Base-by-base conservation (phyloP, 1,284 basidiomycete genomes). In the Papiliotrema nemorosa region DNA sequence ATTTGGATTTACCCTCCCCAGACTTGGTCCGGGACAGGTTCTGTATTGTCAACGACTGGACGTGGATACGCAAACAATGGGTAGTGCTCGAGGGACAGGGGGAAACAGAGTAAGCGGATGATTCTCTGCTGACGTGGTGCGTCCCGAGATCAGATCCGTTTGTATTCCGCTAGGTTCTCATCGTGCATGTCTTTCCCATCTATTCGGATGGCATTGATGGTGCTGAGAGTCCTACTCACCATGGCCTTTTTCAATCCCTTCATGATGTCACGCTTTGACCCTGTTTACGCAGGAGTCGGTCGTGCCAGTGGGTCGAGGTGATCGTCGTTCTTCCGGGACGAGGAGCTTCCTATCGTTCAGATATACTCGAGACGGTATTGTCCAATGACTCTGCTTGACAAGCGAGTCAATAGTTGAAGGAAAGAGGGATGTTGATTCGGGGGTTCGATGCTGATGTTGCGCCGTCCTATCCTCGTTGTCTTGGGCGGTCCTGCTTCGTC, bases 191-290 rank as follows among this genome's bases (percentile, higher is more conserved):
- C n/a, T 16, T 16, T 36, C 14, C 35, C 35, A 36, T 20, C 35
- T 16, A 16, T n/a, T n/a, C n/a, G n/a, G n/a, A n/a, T n/a, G n/a
- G n/a, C n/a, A n/a, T n/a, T n/a, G n/a, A n/a, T n/a, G n/a, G n/a
- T n/a, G n/a, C n/a, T n/a, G n/a, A n/a, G n/a, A n/a, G n/a, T n/a
- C n/a, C n/a, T n/a, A 31, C 70, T 70, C 66, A 90, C 90, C 73
- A 91, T 79, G 60, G 85, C 85, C 79, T 90, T 92, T 82, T 88
- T 90, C 70, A 93, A 79, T 59, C 84, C 84, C 79, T 92, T 93
- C 90, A 93, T 93, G 57, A 58, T 69, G 56, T 42, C 44, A 25
- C 50, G 55, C 42, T 44, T 20, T 37, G 49, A 42, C 42, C 41
- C 29, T 44, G 27, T 44, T 33, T 14, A 31, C 40, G 14, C 29